These are phyloP conservation scores for Colletotrichum sp. DNA, from an alignment of 2,329 filamentous ascomycete genomes.

Conservation along the genomic window DNA sequence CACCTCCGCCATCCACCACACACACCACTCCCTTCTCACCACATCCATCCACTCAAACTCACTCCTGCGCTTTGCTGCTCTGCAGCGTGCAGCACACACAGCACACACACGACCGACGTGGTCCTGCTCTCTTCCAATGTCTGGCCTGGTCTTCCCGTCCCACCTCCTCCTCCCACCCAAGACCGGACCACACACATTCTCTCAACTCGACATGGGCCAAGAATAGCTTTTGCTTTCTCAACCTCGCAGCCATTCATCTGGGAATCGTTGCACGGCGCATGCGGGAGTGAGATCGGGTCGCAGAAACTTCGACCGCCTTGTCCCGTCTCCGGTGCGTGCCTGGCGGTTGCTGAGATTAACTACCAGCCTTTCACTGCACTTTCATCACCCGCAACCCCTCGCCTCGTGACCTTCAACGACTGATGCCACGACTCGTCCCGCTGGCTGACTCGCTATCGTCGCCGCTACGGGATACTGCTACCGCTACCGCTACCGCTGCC, in stretches of 20 bases:
- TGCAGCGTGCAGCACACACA: neutral
- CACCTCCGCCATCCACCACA: neutral
- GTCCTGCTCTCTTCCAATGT: neutral
- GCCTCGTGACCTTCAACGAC: neutral
- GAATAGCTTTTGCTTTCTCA: slow-evolving; percentile 14
- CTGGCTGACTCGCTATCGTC: neutral
- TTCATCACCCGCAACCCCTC: neutral
- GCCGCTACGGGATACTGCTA: neutral
- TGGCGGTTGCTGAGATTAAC: slow-evolving; percentile 20
- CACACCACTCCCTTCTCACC: neutral
- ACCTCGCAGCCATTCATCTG: slow-evolving; percentile 8
- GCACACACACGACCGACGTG: neutral
- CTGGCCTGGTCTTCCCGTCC: slow-evolving; percentile 13
- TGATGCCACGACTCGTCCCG: neutral
- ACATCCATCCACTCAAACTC: neutral
- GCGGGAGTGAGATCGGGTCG: slow-evolving; percentile 21
- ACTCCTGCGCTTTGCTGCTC: neutral
- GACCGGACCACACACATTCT: neutral
- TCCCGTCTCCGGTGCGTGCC: neutral
- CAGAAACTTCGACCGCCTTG: slow-evolving; percentile 15
- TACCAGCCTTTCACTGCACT: slow-evolving; percentile 8
- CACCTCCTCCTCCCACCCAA: neutral
- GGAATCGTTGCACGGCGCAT: slow-evolving; percentile 15
- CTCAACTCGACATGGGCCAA: slow-evolving; percentile 6
- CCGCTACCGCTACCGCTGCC: neutral